phyloP scores from a whole-genome alignment of 2,329 filamentous ascomycete genomes.

The Graphilbum ipis-grandicollis region DNA sequence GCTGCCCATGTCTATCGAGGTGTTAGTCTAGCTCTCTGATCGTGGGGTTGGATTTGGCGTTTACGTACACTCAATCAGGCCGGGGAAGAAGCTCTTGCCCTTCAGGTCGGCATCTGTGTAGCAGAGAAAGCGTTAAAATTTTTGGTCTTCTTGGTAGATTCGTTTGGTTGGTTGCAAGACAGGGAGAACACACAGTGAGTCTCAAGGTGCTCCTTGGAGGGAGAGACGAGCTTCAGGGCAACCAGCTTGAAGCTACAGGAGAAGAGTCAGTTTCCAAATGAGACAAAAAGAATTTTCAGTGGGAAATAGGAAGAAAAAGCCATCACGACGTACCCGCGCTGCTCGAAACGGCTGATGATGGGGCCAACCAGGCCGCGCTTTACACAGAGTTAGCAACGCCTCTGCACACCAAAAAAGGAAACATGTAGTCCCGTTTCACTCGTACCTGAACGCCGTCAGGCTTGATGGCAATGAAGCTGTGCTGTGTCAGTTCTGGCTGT shows the following conservation, averaged over 20 bases:
- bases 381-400: not conserved
- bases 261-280: not conserved
- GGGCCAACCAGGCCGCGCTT: conserved; percentile 94
- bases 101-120: conserved; percentile 61
- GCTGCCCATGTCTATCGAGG: conserved; percentile 68
- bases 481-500: conserved; percentile 5
- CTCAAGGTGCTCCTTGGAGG: conserved; percentile 91
- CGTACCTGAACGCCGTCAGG: conserved; percentile 96
- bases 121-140: not conserved
- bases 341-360: conserved; percentile 98
- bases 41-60: not conserved
- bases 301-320: too few relatives aligned
- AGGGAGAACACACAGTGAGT: conserved; percentile 55
- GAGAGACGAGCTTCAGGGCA: conserved; percentile 87
- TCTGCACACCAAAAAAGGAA: not conserved
- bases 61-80: conserved; percentile 78
- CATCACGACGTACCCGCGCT: conserved; percentile 73
- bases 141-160: not conserved
- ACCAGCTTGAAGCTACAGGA: conserved; percentile 77
- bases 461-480: conserved; percentile 99
- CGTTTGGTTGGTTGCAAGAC: conserved; percentile 7
- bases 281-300: conserved; percentile 7
- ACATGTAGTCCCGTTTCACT: not conserved
- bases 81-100: conserved; percentile 92
- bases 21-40: conserved; percentile 4